Evolutionary conservation across 2,329 filamentous ascomycete species (phyloP).

Genomic region (Penicillium capsulatum): DNA sequence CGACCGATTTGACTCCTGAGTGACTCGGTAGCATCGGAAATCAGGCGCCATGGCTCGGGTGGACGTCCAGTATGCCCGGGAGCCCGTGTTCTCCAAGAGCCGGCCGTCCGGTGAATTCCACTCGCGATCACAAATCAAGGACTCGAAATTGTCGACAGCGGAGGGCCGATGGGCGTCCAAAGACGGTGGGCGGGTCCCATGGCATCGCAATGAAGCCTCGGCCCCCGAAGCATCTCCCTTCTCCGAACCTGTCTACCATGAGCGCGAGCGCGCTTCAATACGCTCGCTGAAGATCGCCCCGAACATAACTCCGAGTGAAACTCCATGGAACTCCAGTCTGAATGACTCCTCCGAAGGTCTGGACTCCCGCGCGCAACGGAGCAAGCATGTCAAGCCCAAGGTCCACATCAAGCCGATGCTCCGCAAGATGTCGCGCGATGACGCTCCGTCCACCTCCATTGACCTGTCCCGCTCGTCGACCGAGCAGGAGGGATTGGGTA

Average conservation of each 20-base stretch:
- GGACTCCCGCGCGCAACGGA: constrained; percentile 19
- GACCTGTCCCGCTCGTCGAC: constrained; percentile 54
- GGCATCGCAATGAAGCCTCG: constrained; percentile 7
- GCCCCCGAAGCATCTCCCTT: constrained; percentile 11
- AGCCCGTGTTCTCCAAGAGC: constrained; percentile 12
- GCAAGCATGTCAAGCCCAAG: constrained; percentile 26
- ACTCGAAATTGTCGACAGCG: constrained; percentile 1
- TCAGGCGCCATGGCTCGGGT: constrained; percentile 17
- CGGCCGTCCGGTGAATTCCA: constrained; percentile 15
- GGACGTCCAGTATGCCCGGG: constrained; percentile 12
- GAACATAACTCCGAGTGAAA: constrained; percentile 9
- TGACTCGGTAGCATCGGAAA: constrained; percentile 8
- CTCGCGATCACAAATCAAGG: constrained; percentile 11
- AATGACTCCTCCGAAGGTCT: constrained; percentile 15
- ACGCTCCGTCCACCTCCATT: constrained; percentile 46
- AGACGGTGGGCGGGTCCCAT: constrained; percentile 7
- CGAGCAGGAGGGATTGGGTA: constrained; percentile 56
- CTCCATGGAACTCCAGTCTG: constrained; percentile 11
- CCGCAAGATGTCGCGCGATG: constrained; percentile 50
- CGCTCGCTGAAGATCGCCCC: constrained; percentile 11
- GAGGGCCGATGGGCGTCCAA: constrained; percentile 8
- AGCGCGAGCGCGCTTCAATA: constrained; percentile 8
- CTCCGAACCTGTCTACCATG: constrained; percentile 9
- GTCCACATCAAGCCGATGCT: constrained; percentile 54
- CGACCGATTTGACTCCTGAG: constrained; percentile 12